These are phyloP conservation scores for Podila epigama DNA, from an alignment of 192 early-diverging fungal genomes.

Conservation along the genomic window DNA sequence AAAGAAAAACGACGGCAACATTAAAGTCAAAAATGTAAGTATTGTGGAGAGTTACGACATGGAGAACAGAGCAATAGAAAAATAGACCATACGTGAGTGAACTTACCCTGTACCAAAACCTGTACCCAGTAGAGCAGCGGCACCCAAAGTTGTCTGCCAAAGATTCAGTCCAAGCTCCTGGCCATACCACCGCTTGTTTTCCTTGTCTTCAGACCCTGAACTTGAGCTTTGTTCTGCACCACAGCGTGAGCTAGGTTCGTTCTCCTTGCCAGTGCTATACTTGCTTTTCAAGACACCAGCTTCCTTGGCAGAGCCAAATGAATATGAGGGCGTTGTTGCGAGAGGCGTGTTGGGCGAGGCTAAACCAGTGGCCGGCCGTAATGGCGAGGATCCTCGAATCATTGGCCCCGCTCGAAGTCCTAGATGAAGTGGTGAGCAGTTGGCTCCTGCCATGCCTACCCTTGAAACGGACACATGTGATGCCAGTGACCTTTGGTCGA, in stretches of 20 bases:
- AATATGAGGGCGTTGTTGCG: slow-evolving; percentile 15
- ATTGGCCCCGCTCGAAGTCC: slow-evolving; percentile 28
- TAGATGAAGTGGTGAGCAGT: slow-evolving; percentile 31
- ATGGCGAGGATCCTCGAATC: slow-evolving; percentile 42
- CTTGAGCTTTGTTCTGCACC: neutral
- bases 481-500: slow-evolving; percentile 41
- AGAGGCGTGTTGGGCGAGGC: neutral
- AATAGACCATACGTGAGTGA: no score
- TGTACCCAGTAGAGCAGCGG: slow-evolving; percentile 32
- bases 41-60: no score
- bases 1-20: neutral
- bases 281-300: neutral
- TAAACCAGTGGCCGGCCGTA: slow-evolving; percentile 9
- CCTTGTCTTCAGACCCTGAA: slow-evolving; percentile 25
- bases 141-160: slow-evolving; percentile 46
- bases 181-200: slow-evolving; percentile 48
- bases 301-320: slow-evolving; percentile 13
- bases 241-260: neutral
- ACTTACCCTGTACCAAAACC: slow-evolving; percentile 46
- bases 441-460: slow-evolving; percentile 33
- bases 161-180: slow-evolving; percentile 44
- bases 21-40: no score
- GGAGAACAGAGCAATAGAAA: no score
- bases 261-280: slow-evolving; percentile 1
- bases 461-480: slow-evolving; percentile 48